Conservation (phyloP, 345 rosid species). For the Mangifera indica region DNA sequence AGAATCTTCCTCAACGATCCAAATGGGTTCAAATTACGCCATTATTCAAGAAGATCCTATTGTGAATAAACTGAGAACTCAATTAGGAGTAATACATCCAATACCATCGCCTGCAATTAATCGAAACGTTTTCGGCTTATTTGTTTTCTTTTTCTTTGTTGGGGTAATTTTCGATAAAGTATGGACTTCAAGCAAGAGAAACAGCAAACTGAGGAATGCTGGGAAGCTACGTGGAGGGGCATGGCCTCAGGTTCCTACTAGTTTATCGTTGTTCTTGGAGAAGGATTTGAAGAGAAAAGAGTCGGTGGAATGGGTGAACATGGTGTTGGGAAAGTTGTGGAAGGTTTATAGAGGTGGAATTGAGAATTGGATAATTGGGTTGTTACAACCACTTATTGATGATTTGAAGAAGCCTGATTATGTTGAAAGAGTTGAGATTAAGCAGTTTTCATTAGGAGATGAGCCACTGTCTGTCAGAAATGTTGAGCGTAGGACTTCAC, state of each 20-base stretch:
- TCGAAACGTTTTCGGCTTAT: constrained; percentile 59
- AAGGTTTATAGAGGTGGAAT: constrained; percentile 89
- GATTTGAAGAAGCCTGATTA: constrained; percentile 89
- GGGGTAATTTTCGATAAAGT: constrained; percentile 88
- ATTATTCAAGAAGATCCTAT: constrained; percentile 75
- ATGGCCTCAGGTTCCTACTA: constrained; percentile 88
- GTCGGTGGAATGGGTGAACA: constrained; percentile 98
- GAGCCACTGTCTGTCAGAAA: constrained; percentile 94
- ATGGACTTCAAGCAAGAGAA: constrained; percentile 71
- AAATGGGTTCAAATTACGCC: constrained; percentile 52
- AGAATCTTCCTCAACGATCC: constrained; percentile 36
- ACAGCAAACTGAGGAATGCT: constrained; percentile 25
- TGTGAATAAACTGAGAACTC: constrained; percentile 84
- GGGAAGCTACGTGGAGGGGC: constrained; percentile 34
- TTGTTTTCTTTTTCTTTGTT: constrained; percentile 85
- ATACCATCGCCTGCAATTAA: constrained; percentile 86
- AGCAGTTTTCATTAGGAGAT: constrained; percentile 91
- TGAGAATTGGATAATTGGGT: constrained; percentile 89
- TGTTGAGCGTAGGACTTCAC: constrained; percentile 93
- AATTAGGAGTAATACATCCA: constrained; percentile 84
- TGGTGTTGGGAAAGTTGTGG: constrained; percentile 97
- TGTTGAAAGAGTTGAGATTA: constrained; percentile 87
- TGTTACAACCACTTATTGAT: constrained; percentile 97
- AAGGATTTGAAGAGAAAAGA: constrained; percentile 96
- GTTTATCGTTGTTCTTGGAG: constrained; percentile 80